Evolutionary conservation across 1,284 basidiomycete genomes (phyloP).

Genomic region (Cutaneotrichosporon arboriforme): DNA sequence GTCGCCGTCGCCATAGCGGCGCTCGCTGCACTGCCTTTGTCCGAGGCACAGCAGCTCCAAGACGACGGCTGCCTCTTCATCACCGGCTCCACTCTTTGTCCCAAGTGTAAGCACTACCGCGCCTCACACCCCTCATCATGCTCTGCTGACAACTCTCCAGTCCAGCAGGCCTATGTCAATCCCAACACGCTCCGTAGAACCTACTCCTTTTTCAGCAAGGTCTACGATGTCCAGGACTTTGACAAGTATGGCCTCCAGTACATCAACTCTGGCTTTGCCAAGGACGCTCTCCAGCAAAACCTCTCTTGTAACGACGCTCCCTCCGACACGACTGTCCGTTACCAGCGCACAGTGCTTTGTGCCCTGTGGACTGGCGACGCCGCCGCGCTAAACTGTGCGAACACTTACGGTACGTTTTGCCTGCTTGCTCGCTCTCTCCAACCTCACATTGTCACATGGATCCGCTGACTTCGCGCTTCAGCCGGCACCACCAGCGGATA

Average conservation of each 20-base stretch:
- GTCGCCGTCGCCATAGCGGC: background rate
- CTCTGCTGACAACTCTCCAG: conserved; percentile 18
- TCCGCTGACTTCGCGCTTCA: background rate
- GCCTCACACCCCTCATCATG: background rate
- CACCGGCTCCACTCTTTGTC: conserved; percentile 7
- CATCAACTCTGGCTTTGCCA: conserved; percentile 29
- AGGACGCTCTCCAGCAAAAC: conserved; percentile 29
- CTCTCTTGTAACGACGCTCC: conserved; percentile 26
- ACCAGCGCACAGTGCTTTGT: conserved; percentile 42
- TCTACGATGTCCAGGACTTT: conserved; percentile 3
- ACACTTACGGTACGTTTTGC: background rate
- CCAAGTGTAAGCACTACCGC: conserved; percentile 3
- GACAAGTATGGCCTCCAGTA: conserved; percentile 27
- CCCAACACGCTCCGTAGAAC: background rate
- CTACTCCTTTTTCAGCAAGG: conserved; percentile 23
- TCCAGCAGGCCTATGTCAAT: conserved; percentile 37
- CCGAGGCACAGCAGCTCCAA: background rate
- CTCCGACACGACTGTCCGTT: conserved; percentile 26
- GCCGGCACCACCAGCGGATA: conserved; percentile 19
- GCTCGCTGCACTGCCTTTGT: background rate
- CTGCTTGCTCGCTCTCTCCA: conserved; percentile 4
- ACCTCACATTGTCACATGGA: conserved; percentile 30
- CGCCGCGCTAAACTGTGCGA: conserved; percentile 25
- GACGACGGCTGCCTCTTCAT: conserved; percentile 7
- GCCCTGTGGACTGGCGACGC: conserved; percentile 35